Conservation (phyloP, 2,329 filamentous ascomycete species). For the Cercospora janseana region DNA sequence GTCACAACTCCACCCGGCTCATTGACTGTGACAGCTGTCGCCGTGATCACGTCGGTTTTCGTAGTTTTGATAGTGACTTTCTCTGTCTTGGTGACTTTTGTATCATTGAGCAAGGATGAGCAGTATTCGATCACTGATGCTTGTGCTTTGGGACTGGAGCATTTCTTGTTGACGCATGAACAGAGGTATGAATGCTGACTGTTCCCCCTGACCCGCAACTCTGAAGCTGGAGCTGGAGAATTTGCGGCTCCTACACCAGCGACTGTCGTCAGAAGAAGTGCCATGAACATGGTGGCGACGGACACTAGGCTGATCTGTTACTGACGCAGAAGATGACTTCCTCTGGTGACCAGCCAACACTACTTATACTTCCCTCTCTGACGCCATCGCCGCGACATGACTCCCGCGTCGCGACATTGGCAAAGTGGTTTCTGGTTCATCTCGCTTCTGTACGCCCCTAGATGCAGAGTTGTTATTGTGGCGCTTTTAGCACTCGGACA, state of each 20-base stretch:
- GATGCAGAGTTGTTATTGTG: not conserved
- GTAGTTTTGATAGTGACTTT: constrained; percentile 1
- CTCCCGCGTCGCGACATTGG: too few relatives aligned
- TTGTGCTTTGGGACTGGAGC: constrained; percentile 1
- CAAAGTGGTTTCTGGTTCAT: not conserved
- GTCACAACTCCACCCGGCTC: constrained; percentile 5
- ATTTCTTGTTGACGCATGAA: constrained; percentile 6
- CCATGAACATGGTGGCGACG: constrained; percentile 5
- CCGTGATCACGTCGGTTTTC: constrained; percentile 3
- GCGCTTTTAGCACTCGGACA: too few relatives aligned
- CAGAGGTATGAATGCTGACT: constrained; percentile 5
- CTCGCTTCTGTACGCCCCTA: not conserved
- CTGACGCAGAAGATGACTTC: not conserved
- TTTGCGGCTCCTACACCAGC: constrained; percentile 8
- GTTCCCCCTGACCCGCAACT: not conserved
- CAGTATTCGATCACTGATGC: constrained; percentile 13
- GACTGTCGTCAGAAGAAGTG: constrained; percentile 14
- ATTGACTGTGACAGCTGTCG: not conserved
- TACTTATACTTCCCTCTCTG: not conserved
- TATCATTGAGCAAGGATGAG: constrained; percentile 4
- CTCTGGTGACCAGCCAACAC: not conserved
- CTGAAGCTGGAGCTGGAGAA: constrained; percentile 1
- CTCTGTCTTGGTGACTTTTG: constrained; percentile 4
- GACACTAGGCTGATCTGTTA: not conserved
- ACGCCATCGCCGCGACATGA: too few relatives aligned